Percentiles rank a stretch among this genome's conserved stretches.
Evolutionary conservation across 1,284 basidiomycete genomes (phyloP).

Genomic region (Trichosporon ovoides): DNA sequence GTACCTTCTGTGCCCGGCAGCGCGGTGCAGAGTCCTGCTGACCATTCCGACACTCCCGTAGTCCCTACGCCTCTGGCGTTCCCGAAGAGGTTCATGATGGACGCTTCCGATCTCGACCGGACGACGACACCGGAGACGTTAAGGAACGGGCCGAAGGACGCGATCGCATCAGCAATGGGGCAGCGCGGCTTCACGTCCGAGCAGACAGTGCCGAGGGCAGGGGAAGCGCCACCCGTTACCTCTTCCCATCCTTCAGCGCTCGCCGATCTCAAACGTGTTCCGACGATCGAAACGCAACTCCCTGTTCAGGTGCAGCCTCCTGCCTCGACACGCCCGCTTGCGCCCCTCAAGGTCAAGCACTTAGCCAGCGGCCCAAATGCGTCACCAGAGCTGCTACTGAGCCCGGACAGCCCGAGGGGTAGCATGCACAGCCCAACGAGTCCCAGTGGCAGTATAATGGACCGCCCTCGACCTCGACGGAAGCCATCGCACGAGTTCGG

Average conservation of each 20-base stretch:
- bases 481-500: background rate
- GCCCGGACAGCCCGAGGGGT: background rate
- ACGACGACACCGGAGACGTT: no score
- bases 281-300: no score
- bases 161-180: no score
- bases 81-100: background rate
- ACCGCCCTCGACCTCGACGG: background rate
- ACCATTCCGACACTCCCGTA: background rate
- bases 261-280: no score
- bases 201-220: no score
- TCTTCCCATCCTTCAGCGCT: no score
- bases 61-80: background rate
- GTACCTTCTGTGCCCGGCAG: background rate
- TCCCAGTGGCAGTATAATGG: background rate
- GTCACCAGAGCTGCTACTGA: background rate
- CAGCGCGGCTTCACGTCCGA: no score
- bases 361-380: background rate
- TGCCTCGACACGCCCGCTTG: no score
- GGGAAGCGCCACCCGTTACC: no score
- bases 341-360: background rate
- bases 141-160: no score
- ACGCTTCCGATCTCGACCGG: no score
- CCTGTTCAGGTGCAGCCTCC: no score
- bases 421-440: background rate
- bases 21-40: background rate